Evolutionary conservation across 2,329 filamentous ascomycete species (phyloP).

Genomic region (Fusarium sp.): DNA sequence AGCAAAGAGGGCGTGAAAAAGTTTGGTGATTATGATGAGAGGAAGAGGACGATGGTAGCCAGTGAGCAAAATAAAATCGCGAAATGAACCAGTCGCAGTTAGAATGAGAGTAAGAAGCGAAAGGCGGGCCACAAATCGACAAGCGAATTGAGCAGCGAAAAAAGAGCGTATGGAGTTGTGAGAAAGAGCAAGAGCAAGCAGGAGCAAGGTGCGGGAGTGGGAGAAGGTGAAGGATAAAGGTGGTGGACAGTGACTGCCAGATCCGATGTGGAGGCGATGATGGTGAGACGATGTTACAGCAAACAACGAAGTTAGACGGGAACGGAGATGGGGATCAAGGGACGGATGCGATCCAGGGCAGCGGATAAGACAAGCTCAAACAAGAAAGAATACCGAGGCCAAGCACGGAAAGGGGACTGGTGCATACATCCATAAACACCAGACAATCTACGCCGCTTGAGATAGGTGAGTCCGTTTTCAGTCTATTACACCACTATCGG

Average conservation of each 20-base stretch:
- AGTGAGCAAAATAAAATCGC: slow-evolving; percentile 20
- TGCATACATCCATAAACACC: slow-evolving; percentile 21
- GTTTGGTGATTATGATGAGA: slow-evolving; percentile 17
- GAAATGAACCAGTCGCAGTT: slow-evolving; percentile 20
- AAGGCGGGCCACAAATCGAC: slow-evolving; percentile 27
- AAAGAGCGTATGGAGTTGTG: slow-evolving; percentile 38
- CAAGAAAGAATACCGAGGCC: slow-evolving; percentile 37
- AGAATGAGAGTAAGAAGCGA: slow-evolving; percentile 46
- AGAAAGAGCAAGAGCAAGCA: slow-evolving; percentile 20
- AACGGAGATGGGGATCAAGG: slow-evolving; percentile 23
- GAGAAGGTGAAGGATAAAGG: slow-evolving; percentile 17
- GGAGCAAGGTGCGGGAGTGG: background rate
- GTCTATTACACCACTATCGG: slow-evolving; percentile 41
- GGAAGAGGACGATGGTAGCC: slow-evolving; percentile 1
- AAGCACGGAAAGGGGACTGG: slow-evolving; percentile 32
- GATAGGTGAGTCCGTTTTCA: slow-evolving; percentile 11
- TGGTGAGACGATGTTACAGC: slow-evolving; percentile 14
- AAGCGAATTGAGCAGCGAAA: slow-evolving; percentile 19
- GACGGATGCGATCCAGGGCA: slow-evolving; percentile 32
- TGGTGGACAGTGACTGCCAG: slow-evolving; percentile 19
- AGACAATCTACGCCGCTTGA: slow-evolving; percentile 21
- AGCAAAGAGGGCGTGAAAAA: slow-evolving; percentile 14
- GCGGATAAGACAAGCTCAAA: slow-evolving; percentile 42
- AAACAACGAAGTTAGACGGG: slow-evolving; percentile 14
- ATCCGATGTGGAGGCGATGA: slow-evolving; percentile 20